Percentiles rank a stretch among this genome's conserved stretches.
These are phyloP conservation scores for Diplodia seriata DNA, from an alignment of 2,329 filamentous ascomycete species.

Conservation along the genomic window DNA sequence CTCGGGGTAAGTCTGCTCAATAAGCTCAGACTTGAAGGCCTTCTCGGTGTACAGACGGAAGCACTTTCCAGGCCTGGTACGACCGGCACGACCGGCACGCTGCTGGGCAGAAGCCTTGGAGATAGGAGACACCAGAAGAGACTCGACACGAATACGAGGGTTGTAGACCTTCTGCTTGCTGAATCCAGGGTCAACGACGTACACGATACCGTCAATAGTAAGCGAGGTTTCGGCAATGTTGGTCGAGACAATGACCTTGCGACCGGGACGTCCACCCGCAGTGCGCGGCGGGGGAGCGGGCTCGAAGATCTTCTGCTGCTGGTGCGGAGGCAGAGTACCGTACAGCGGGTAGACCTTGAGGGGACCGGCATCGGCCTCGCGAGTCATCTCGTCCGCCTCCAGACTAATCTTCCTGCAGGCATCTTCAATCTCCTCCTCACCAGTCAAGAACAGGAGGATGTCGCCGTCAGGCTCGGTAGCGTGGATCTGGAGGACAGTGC, in stretches of 20 bases:
- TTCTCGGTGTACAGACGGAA: constrained; percentile 95
- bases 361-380: constrained; percentile 90
- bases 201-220: constrained; percentile 98
- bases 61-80: constrained; percentile 97
- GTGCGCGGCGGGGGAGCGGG: constrained; percentile 77
- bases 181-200: constrained; percentile 98
- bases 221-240: constrained; percentile 98
- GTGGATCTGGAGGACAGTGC: constrained; percentile 96
- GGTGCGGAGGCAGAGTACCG: constrained; percentile 86
- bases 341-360: constrained; percentile 92
- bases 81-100: constrained; percentile 97
- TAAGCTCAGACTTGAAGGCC: constrained; percentile 97
- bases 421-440: constrained; percentile 98
- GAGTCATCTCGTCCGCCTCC: constrained; percentile 88
- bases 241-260: constrained; percentile 92
- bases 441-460: constrained; percentile 91
- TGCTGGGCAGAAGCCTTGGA: constrained; percentile 98
- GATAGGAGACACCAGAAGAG: constrained; percentile 94
- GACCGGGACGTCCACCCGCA: constrained; percentile 81
- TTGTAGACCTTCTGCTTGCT: constrained; percentile 99
- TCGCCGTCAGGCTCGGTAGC: constrained; percentile 91
- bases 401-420: constrained; percentile 89
- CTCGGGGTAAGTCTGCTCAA: constrained; percentile 96
- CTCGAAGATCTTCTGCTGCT: constrained; percentile 96
- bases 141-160: constrained; percentile 93